A percentile compares a stretch with the other conserved stretches of the same genome.
Evolutionary conservation across 768 basidiomycete genomes (phyloP).

Genomic region (Hygrocybe coccinea): DNA sequence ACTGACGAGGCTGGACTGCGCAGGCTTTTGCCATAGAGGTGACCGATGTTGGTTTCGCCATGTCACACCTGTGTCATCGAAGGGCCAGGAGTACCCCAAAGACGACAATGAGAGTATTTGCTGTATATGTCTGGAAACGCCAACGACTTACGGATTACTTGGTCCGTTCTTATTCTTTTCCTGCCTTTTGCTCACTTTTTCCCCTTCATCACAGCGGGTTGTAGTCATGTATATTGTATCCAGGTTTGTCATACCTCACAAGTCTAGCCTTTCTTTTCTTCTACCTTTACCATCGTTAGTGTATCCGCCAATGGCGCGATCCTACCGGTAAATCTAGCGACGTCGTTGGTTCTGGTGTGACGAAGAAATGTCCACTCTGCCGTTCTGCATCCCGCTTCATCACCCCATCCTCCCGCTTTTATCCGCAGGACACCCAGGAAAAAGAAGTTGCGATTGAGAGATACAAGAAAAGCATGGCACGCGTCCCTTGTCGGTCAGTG

Average conservation of each 20-base stretch:
- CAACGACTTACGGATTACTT: conserved; percentile 62
- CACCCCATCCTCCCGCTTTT: conserved; percentile 69
- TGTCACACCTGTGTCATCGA: conserved; percentile 19
- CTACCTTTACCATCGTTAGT: conserved; percentile 37
- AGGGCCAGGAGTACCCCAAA: conserved; percentile 6
- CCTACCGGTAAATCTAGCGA: conserved; percentile 49
- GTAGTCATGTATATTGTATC: conserved; percentile 76
- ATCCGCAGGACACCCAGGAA: conserved; percentile 46
- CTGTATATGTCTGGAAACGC: conserved; percentile 72
- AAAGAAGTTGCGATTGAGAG: conserved; percentile 49
- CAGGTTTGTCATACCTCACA: conserved; percentile 39
- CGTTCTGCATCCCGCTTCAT: conserved; percentile 62
- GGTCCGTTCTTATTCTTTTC: conserved; percentile 30
- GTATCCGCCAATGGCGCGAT: conserved; percentile 76
- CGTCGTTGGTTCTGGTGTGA: conserved; percentile 50
- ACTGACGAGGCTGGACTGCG: background rate
- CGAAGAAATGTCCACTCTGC: conserved; percentile 78
- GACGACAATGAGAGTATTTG: conserved; percentile 49
- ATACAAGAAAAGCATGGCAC: conserved; percentile 72
- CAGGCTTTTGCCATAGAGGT: conserved; percentile 70
- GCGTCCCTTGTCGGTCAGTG: conserved; percentile 61
- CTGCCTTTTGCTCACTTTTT: background rate
- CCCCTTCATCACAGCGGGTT: conserved; percentile 44
- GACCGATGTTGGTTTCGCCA: conserved; percentile 76
- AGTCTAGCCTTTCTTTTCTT: background rate